phyloP scores from a whole-genome alignment of 2,329 filamentous ascomycete genomes.

The Cadophora sp. region DNA sequence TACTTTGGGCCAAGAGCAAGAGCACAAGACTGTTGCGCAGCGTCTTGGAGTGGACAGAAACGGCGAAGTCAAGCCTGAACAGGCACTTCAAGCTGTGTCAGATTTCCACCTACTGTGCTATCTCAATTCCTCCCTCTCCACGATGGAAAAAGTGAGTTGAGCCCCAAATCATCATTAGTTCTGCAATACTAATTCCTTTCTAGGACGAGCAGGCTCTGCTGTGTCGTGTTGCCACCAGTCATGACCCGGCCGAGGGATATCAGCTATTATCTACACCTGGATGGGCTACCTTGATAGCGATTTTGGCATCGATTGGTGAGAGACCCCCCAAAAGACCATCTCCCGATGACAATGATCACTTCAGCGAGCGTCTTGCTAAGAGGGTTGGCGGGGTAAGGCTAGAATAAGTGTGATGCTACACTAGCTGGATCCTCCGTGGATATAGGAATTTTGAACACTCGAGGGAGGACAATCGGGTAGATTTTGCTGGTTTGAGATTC shows the following conservation, averaged over 20 bases:
- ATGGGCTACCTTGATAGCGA: slow-evolving; percentile 92
- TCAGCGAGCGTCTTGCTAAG: slow-evolving; percentile 61
- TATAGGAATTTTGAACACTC: slow-evolving; percentile 31
- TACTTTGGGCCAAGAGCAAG: slow-evolving; percentile 84
- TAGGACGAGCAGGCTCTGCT: slow-evolving; percentile 91
- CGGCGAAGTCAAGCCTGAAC: slow-evolving; percentile 60
- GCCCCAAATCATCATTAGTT: background rate
- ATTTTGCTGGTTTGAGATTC: slow-evolving; percentile 2
- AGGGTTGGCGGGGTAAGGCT: slow-evolving; percentile 68
- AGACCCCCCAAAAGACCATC: slow-evolving; percentile 79
- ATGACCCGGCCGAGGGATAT: slow-evolving; percentile 81
- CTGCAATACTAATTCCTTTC: slow-evolving; percentile 27
- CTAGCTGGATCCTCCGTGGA: slow-evolving; percentile 35
- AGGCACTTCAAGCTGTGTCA: slow-evolving; percentile 74
- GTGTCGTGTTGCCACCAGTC: slow-evolving; percentile 81
- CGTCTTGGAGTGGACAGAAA: slow-evolving; percentile 65
- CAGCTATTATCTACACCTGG: slow-evolving; percentile 86
- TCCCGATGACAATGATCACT: slow-evolving; percentile 42
- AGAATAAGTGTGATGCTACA: slow-evolving; percentile 38
- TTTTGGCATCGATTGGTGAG: slow-evolving; percentile 97
- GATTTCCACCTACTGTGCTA: slow-evolving; percentile 96
- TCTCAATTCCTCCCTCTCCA: slow-evolving; percentile 73
- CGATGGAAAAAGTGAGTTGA: slow-evolving; percentile 79
- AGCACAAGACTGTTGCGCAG: slow-evolving; percentile 72
- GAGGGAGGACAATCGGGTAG: background rate